Evolutionary conservation across 2,329 filamentous ascomycete species (phyloP).

Genomic region (Tolypocladium inflatum): DNA sequence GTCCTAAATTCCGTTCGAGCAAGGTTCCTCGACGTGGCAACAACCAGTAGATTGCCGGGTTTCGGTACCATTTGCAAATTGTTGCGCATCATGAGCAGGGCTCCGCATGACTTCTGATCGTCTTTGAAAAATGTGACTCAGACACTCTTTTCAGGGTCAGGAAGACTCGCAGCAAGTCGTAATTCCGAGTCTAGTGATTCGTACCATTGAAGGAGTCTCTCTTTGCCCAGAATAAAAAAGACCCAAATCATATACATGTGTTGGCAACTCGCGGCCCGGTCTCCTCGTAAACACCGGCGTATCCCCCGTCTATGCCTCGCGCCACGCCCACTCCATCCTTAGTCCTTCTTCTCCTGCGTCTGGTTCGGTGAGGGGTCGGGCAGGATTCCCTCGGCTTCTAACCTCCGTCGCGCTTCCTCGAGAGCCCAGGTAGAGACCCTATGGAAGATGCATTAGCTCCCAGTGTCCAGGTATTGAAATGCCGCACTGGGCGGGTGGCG

Average conservation of each 20-base stretch:
- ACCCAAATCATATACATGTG: constrained; percentile 23
- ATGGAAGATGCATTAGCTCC: neutral
- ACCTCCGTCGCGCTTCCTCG: constrained; percentile 87
- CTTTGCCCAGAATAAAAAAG: constrained; percentile 11
- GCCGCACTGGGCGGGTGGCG: neutral
- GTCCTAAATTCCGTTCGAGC: neutral
- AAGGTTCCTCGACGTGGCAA: neutral
- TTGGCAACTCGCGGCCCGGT: neutral
- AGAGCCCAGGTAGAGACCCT: constrained; percentile 99
- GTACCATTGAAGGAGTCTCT: constrained; percentile 18
- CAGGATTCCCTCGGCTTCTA: constrained; percentile 92
- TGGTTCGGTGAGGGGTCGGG: constrained; percentile 54
- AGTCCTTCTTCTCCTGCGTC: constrained; percentile 44
- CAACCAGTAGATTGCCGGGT: neutral
- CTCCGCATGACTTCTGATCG: neutral
- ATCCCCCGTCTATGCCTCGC: constrained; percentile 2
- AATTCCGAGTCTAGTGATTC: constrained; percentile 18
- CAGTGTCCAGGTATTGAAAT: neutral
- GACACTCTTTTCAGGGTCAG: neutral
- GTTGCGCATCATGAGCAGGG: neutral
- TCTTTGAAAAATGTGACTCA: neutral
- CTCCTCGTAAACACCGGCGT: neutral
- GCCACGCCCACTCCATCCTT: constrained; percentile 6
- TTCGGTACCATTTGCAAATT: neutral
- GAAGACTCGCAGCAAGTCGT: neutral